Percentiles rank a stretch among this genome's conserved stretches.
These are phyloP conservation scores for Monocercomonoides exilis DNA, from an alignment of 78 protist species.

Conservation along the genomic window DNA sequence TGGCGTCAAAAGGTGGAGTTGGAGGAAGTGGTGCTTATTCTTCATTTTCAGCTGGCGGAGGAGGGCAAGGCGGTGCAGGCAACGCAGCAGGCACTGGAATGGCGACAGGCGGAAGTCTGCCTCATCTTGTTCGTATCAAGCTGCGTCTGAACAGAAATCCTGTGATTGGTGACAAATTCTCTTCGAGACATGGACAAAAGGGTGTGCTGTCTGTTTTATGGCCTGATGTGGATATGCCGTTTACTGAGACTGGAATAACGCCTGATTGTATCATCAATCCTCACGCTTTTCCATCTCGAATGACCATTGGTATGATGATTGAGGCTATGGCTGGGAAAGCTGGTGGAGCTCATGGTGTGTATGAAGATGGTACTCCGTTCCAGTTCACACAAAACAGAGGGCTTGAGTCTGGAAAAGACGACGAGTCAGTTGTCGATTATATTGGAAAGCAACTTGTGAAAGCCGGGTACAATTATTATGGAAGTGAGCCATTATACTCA, in stretches of 20 bases:
- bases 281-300: constrained; percentile 94
- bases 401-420: neutral
- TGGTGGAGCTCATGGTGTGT: constrained; percentile 75
- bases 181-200: constrained; percentile 92
- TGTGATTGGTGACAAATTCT: constrained; percentile 92
- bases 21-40: no score
- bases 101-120: neutral
- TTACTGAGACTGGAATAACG: constrained; percentile 81
- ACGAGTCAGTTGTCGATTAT: constrained; percentile 61
- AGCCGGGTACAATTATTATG: constrained; percentile 84
- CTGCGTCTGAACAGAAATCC: constrained; percentile 57
- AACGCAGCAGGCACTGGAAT: no score
- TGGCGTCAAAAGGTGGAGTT: no score
- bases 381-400: constrained; percentile 50
- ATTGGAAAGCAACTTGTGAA: constrained; percentile 76
- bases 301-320: constrained; percentile 97
- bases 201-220: constrained; percentile 55
- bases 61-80: no score
- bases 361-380: constrained; percentile 83
- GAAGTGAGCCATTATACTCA: constrained; percentile 74
- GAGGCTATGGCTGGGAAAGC: constrained; percentile 88
- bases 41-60: no score
- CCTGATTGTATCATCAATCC: constrained; percentile 98
- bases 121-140: constrained; percentile 14
- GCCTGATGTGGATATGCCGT: constrained; percentile 90